Conservation (phyloP, 148 eudicot genomes). For the Salicornia ramosissima region DNA sequence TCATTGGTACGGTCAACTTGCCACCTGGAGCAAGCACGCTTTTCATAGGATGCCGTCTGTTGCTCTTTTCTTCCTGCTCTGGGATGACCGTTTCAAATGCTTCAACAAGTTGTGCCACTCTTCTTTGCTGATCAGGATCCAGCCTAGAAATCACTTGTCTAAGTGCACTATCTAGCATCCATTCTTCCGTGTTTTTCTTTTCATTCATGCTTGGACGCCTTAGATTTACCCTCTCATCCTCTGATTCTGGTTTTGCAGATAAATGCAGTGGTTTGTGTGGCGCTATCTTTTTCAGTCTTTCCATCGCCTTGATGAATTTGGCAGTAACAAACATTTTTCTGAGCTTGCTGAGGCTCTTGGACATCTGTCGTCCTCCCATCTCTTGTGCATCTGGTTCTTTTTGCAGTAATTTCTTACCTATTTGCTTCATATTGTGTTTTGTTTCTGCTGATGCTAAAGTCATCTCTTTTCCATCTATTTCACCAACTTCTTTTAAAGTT, state of each 20-base stretch:
- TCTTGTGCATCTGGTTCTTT: conserved; percentile 25
- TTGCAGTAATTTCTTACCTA: conserved; percentile 12
- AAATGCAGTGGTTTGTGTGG: conserved; percentile 38
- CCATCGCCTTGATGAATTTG: conserved; percentile 68
- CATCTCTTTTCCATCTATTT: conserved; percentile 5
- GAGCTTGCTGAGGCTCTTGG: conserved; percentile 62
- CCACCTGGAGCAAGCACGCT: conserved; percentile 7
- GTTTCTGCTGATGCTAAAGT: conserved; percentile 20
- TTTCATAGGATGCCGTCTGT: conserved; percentile 16
- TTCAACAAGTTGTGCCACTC: conserved; percentile 37
- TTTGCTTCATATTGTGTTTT: conserved; percentile 3
- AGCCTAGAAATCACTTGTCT: conserved; percentile 57
- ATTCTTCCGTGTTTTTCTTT: conserved; percentile 59
- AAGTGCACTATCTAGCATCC: conserved; percentile 94
- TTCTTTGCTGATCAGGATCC: conserved; percentile 41
- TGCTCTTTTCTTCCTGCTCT: conserved; percentile 21
- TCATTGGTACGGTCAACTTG: neutral
- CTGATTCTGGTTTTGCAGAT: conserved; percentile 33
- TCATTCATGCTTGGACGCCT: conserved; percentile 56
- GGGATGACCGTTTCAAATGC: conserved; percentile 40
- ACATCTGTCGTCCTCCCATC: conserved; percentile 37
- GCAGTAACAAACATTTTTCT: conserved; percentile 60
- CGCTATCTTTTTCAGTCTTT: conserved; percentile 62
- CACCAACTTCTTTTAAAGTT: conserved; percentile 6
- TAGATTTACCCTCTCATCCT: conserved; percentile 51